phyloP scores from a whole-genome alignment of 2,329 filamentous ascomycete species.

The Thelonectria olida region DNA sequence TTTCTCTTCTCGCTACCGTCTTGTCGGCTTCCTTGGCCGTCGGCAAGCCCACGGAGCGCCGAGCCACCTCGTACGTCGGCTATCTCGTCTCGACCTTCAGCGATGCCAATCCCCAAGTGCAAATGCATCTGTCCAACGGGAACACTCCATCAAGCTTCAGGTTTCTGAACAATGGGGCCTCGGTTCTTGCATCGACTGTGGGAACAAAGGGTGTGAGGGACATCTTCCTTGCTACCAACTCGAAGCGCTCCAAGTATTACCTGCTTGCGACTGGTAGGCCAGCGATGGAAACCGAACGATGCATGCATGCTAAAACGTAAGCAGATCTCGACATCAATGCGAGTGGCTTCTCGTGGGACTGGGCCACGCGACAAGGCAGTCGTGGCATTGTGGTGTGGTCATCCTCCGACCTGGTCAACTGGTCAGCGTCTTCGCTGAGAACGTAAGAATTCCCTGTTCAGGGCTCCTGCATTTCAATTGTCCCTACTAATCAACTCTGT shows the following conservation, averaged over 20 bases:
- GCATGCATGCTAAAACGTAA: background rate
- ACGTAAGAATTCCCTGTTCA: background rate
- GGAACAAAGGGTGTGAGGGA: slow-evolving; percentile 17
- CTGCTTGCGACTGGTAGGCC: slow-evolving; percentile 47
- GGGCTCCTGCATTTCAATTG: no score
- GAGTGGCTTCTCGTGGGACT: slow-evolving; percentile 47
- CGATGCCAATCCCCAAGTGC: slow-evolving; percentile 17
- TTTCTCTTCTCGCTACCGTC: background rate
- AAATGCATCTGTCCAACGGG: slow-evolving; percentile 16
- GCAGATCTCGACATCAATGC: slow-evolving; percentile 49
- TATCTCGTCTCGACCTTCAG: slow-evolving; percentile 20
- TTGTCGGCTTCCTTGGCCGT: background rate
- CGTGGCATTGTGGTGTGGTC: slow-evolving; percentile 49
- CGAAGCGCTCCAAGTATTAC: slow-evolving; percentile 40
- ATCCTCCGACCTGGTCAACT: slow-evolving; percentile 46
- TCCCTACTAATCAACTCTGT: slow-evolving; percentile 2
- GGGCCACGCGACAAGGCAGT: slow-evolving; percentile 46
- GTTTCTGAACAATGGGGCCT: slow-evolving; percentile 11
- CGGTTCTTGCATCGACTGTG: slow-evolving; percentile 12
- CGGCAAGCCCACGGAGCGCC: slow-evolving; percentile 2
- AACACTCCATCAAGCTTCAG: slow-evolving; percentile 16
- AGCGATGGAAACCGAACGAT: background rate
- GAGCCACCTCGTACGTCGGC: slow-evolving; percentile 2
- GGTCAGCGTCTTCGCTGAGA: slow-evolving; percentile 36
- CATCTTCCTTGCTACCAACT: slow-evolving; percentile 11